Percentiles rank a stretch among this genome's conserved stretches.
These are phyloP conservation scores for Scleroderma bovista DNA, from an alignment of 768 basidiomycete genomes.

Conservation along the genomic window DNA sequence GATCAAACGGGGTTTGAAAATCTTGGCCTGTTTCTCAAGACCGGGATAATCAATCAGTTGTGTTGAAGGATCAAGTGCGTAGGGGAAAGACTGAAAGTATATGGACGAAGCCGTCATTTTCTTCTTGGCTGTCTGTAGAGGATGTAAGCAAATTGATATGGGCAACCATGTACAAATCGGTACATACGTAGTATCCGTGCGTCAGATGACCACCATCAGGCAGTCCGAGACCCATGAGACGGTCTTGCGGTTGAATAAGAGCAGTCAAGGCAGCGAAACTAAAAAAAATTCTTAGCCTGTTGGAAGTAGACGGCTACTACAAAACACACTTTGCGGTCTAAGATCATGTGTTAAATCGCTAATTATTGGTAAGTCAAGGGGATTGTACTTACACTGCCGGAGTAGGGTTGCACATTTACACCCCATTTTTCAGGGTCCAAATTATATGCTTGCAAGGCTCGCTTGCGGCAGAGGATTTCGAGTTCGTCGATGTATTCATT, in stretches of 20 bases:
- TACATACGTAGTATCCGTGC: constrained; percentile 89
- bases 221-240: constrained; percentile 97
- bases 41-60: constrained; percentile 86
- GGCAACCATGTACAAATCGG: not conserved
- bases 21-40: constrained; percentile 79
- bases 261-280: constrained; percentile 98
- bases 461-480: constrained; percentile 89
- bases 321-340: constrained; percentile 81
- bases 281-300: constrained; percentile 8
- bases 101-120: constrained; percentile 99
- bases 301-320: not conserved
- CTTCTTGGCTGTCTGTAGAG: constrained; percentile 85
- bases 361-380: not conserved
- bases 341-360: constrained; percentile 22
- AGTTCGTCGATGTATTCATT: constrained; percentile 98
- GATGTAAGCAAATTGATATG: not conserved
- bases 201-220: constrained; percentile 97
- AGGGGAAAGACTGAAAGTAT: constrained; percentile 99
- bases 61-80: constrained; percentile 73
- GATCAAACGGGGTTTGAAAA: constrained; percentile 92
- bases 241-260: constrained; percentile 93
- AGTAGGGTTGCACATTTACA: constrained; percentile 99
- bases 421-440: constrained; percentile 93
- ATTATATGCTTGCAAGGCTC: constrained; percentile 93
- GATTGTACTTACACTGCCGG: constrained; percentile 66